Conservation (phyloP, 208 protist species). For the Trypanosoma cruzi region DNA sequence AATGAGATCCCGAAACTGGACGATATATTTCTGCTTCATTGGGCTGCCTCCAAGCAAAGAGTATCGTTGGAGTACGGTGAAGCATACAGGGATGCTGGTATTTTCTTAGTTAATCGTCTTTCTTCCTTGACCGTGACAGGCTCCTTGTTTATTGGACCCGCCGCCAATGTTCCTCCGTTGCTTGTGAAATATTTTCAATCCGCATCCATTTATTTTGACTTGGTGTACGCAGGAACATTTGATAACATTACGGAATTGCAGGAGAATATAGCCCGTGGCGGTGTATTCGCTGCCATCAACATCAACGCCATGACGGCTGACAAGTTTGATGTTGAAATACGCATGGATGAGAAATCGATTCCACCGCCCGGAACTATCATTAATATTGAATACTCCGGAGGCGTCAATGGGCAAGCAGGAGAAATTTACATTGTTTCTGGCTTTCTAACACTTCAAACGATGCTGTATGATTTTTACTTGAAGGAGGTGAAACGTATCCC, state of each 20-base stretch:
- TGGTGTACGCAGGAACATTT: slow-evolving; percentile 60
- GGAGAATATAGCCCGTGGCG: slow-evolving; percentile 33
- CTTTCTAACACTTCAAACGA: slow-evolving; percentile 67
- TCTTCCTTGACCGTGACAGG: slow-evolving; percentile 51
- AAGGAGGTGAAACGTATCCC: slow-evolving; percentile 19
- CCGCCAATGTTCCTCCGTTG: slow-evolving; percentile 37
- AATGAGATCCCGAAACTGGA: slow-evolving; percentile 46
- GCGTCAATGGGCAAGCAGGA: slow-evolving; percentile 33
- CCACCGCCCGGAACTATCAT: slow-evolving; percentile 35
- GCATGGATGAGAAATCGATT: slow-evolving; percentile 49
- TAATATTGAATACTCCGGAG: slow-evolving; percentile 38
- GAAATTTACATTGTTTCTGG: slow-evolving; percentile 82
- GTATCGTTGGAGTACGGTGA: slow-evolving; percentile 13
- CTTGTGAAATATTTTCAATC: slow-evolving; percentile 41
- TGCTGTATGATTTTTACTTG: slow-evolving; percentile 68
- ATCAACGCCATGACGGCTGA: slow-evolving; percentile 31
- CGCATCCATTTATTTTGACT: slow-evolving; percentile 39
- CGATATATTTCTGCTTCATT: slow-evolving; percentile 51
- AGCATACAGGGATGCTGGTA: slow-evolving; percentile 18
- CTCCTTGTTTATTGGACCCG: slow-evolving; percentile 57
- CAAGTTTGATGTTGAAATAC: slow-evolving; percentile 75
- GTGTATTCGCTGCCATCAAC: slow-evolving; percentile 35
- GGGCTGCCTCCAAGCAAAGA: slow-evolving; percentile 48
- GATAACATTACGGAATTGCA: slow-evolving; percentile 50
- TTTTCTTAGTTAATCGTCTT: slow-evolving; percentile 39